Percentiles rank a stretch among this genome's conserved stretches.
phyloP scores from a whole-genome alignment of 2,329 filamentous ascomycete species.

The Didymella exigua region DNA sequence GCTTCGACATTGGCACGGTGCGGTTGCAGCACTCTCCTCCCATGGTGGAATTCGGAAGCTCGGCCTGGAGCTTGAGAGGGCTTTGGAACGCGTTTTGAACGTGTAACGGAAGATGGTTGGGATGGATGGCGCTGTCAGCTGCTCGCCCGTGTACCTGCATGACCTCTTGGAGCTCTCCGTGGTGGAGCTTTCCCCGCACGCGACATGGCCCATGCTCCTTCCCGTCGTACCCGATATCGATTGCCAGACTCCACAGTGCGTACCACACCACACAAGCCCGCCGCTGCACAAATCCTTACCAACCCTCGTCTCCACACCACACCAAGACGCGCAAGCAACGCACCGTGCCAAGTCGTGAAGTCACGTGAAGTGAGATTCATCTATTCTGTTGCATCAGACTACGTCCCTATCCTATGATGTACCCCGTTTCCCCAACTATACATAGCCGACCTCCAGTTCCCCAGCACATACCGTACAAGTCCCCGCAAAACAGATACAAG shows the following conservation, averaged over 20 bases:
- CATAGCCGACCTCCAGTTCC: background rate
- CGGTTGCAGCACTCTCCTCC: conserved; percentile 43
- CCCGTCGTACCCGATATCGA: conserved; percentile 3
- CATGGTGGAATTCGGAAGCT: conserved; percentile 26
- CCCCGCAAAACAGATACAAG: background rate
- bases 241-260: conserved; percentile 3
- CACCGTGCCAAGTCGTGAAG: too few relatives aligned
- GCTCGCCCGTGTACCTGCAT: conserved; percentile 14
- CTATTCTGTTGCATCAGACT: background rate
- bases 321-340: too few relatives aligned
- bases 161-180: background rate
- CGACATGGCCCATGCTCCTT: background rate
- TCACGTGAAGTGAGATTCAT: background rate
- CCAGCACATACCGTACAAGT: background rate
- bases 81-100: background rate
- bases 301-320: too few relatives aligned
- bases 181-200: conserved; percentile 12
- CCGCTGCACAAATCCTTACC: too few relatives aligned
- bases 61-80: background rate
- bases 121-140: conserved; percentile 11
- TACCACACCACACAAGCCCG: too few relatives aligned
- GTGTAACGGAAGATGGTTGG: background rate
- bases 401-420: conserved; percentile 9
- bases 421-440: background rate
- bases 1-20: conserved; percentile 30